Conservation (phyloP, 345 rosid genomes). For the Eucalyptus microcorys region DNA sequence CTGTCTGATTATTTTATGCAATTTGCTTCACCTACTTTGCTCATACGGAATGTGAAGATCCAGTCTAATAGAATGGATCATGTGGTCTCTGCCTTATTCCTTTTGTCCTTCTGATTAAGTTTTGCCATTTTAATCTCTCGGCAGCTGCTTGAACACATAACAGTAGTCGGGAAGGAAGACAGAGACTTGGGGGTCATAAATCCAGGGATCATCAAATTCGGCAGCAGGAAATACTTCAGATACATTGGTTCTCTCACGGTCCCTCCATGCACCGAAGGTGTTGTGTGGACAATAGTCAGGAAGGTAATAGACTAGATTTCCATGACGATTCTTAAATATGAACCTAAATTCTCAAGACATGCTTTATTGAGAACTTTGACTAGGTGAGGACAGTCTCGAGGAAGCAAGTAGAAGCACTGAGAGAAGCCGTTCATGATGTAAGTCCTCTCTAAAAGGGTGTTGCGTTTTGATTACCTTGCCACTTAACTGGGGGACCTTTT, state of each 20-base stretch:
- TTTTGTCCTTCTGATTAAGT: not conserved
- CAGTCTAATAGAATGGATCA: not conserved
- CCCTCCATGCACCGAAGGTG: conserved; percentile 76
- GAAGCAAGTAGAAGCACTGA: conserved; percentile 23
- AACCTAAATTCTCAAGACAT: not conserved
- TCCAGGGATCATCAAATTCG: conserved; percentile 37
- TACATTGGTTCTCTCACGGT: conserved; percentile 52
- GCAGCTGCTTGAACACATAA: conserved; percentile 36
- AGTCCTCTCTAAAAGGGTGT: not conserved
- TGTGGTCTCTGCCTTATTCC: not conserved
- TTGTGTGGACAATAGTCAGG: conserved; percentile 50
- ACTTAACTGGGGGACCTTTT: not conserved
- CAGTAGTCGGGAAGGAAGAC: not conserved
- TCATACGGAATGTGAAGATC: not conserved
- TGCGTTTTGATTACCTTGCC: not conserved
- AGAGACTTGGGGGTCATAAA: conserved; percentile 20
- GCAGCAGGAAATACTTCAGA: conserved; percentile 49
- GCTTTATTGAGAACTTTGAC: not conserved
- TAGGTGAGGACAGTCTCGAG: conserved; percentile 29
- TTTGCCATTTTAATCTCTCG: not conserved
- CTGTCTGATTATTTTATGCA: not conserved
- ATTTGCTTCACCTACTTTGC: not conserved
- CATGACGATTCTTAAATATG: not conserved
- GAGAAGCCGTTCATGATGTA: conserved; percentile 42
- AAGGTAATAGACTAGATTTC: conserved; percentile 10